Evolutionary conservation across 768 basidiomycete genomes (phyloP).

Genomic region (Tylopilus sp.): DNA sequence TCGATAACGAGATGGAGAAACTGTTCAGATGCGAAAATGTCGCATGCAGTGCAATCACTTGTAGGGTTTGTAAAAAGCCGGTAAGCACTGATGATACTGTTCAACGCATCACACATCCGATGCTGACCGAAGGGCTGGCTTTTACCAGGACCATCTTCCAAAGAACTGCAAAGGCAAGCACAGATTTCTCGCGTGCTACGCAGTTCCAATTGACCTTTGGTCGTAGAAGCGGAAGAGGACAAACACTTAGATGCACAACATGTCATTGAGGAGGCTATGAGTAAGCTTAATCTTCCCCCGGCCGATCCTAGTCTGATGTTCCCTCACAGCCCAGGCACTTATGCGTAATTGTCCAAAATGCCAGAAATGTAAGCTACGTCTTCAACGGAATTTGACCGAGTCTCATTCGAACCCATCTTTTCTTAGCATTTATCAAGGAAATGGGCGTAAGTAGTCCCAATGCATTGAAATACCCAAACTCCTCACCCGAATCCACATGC

Average conservation of each 20-base stretch:
- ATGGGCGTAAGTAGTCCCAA: slow-evolving; percentile 50
- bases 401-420: neutral
- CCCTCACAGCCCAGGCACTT: slow-evolving; percentile 60
- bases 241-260: slow-evolving; percentile 72
- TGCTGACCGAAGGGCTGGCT: slow-evolving; percentile 1
- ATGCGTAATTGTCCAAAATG: slow-evolving; percentile 90
- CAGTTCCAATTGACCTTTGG: neutral
- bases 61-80: slow-evolving; percentile 72
- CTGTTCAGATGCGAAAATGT: slow-evolving; percentile 54
- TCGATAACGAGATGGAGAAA: slow-evolving; percentile 65
- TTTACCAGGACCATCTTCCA: slow-evolving; percentile 68
- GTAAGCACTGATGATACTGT: slow-evolving; percentile 36
- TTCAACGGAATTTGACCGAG: neutral
- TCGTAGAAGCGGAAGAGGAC: slow-evolving; percentile 70
- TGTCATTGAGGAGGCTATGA: slow-evolving; percentile 91
- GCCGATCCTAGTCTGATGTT: slow-evolving; percentile 1
- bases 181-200: neutral
- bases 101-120: neutral
- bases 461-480: neutral
- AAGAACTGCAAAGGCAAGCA: slow-evolving; percentile 69
- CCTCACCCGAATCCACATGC: neutral
- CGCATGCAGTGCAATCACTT: slow-evolving; percentile 74
- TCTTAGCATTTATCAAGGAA: slow-evolving; percentile 77
- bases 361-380: slow-evolving; percentile 54
- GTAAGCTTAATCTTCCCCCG: slow-evolving; percentile 37